Conservation (phyloP, 805 yeast genomes). For the Jamesozyma gamospora region DNA sequence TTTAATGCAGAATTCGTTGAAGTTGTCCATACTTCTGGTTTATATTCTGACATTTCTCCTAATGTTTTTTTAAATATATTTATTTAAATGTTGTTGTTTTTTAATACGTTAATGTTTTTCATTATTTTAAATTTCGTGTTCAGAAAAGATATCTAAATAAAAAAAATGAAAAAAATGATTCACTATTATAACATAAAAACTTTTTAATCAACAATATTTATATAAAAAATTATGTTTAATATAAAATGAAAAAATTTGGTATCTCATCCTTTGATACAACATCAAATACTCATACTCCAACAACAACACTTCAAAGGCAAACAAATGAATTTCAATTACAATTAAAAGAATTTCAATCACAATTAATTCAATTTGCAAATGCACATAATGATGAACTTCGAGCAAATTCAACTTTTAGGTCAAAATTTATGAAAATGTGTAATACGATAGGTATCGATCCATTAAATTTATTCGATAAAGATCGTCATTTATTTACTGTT, state of each 20-base stretch:
- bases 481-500: constrained; percentile 24
- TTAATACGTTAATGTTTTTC: too few species aligned
- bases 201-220: too few species aligned
- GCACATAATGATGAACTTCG: constrained; percentile 62
- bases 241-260: constrained; percentile 35
- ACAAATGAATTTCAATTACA: constrained; percentile 58
- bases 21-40: constrained; percentile 66
- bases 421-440: constrained; percentile 69
- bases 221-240: neutral
- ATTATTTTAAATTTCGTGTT: too few species aligned
- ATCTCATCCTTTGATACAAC: constrained; percentile 35
- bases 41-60: constrained; percentile 19
- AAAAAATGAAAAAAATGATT: too few species aligned
- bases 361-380: constrained; percentile 62
- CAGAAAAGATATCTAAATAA: too few species aligned
- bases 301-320: constrained; percentile 35
- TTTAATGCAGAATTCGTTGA: constrained; percentile 61
- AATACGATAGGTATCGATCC: constrained; percentile 80
- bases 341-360: constrained; percentile 64
- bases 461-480: constrained; percentile 32
- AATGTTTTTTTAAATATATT: too few species aligned
- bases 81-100: too few species aligned
- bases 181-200: too few species aligned
- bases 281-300: constrained; percentile 8
- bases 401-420: constrained; percentile 52